Evolutionary conservation across 495 filamentous ascomycete species (phyloP).

Genomic region (Daldinia childiae): DNA sequence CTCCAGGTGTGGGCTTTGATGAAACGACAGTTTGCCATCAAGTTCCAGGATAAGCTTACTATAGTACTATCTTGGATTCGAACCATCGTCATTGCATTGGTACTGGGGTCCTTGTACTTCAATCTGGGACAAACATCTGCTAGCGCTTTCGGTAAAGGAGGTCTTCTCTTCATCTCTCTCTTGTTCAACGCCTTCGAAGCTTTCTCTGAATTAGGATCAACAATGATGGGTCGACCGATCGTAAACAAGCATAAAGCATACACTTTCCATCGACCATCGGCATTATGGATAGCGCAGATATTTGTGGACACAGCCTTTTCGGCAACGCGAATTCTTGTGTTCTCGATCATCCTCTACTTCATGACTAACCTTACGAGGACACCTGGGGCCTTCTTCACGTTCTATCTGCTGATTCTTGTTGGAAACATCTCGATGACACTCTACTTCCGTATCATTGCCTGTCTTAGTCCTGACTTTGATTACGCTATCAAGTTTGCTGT

Average conservation of each 20-base stretch:
- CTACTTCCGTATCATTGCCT: conserved; percentile 81
- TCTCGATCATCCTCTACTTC: conserved; percentile 82
- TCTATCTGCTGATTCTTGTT: conserved; percentile 72
- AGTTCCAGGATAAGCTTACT: conserved; percentile 83
- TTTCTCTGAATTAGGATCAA: conserved; percentile 74
- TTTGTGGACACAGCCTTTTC: conserved; percentile 79
- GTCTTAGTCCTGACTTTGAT: conserved; percentile 83
- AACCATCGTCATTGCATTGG: conserved; percentile 76
- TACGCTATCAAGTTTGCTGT: conserved; percentile 84
- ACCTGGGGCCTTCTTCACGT: conserved; percentile 82
- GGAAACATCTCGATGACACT: conserved; percentile 82
- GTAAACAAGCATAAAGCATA: conserved; percentile 84
- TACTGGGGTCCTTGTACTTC: conserved; percentile 81
- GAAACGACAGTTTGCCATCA: conserved; percentile 83
- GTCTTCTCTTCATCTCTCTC: conserved; percentile 77
- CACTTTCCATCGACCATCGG: conserved; percentile 80
- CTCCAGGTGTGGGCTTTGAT: conserved; percentile 83
- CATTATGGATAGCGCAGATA: conserved; percentile 82
- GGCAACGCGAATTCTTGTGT: conserved; percentile 71
- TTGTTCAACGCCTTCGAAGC: conserved; percentile 85
- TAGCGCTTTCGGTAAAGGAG: conserved; percentile 80
- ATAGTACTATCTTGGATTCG: conserved; percentile 80
- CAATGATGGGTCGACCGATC: conserved; percentile 77
- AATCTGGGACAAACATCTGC: conserved; percentile 70
- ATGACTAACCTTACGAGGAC: conserved; percentile 73